Evolutionary conservation across 805 yeast species (phyloP).

Genomic region (Pichia phayaonensis): DNA sequence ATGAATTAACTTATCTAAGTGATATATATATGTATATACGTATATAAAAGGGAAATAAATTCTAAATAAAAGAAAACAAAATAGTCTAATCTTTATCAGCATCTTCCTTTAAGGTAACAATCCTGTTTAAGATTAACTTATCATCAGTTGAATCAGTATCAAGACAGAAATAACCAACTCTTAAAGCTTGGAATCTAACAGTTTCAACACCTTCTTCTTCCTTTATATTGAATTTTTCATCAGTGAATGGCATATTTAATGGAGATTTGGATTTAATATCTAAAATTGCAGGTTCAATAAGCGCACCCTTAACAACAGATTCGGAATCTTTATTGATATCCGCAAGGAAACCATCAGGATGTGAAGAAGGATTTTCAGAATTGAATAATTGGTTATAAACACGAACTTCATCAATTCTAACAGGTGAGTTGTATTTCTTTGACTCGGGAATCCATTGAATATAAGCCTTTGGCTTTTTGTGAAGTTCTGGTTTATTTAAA

Average conservation of each 20-base stretch:
- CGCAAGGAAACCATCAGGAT: conserved; percentile 81
- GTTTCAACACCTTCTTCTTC: conserved; percentile 70
- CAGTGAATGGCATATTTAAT: conserved; percentile 52
- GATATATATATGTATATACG: neutral
- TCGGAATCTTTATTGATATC: conserved; percentile 82
- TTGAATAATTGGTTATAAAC: conserved; percentile 81
- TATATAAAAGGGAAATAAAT: neutral
- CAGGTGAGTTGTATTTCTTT: conserved; percentile 52
- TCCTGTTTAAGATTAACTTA: conserved; percentile 71
- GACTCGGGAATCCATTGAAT: conserved; percentile 93
- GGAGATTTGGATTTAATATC: conserved; percentile 69
- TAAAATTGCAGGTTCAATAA: conserved; percentile 71
- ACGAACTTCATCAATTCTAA: conserved; percentile 67
- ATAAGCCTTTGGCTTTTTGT: conserved; percentile 85
- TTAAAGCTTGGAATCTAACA: conserved; percentile 95
- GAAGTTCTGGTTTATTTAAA: conserved; percentile 49
- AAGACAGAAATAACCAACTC: conserved; percentile 92
- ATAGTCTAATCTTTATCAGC: conserved; percentile 33
- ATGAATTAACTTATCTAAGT: neutral
- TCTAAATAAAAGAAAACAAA: neutral
- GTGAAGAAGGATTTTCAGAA: conserved; percentile 82
- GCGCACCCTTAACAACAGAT: conserved; percentile 51
- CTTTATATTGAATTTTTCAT: conserved; percentile 59
- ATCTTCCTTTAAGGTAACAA: conserved; percentile 89
- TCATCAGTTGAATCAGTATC: conserved; percentile 68